Conservation (phyloP, 176 grass and related monocot species). For the Oryza meridionalis region DNA sequence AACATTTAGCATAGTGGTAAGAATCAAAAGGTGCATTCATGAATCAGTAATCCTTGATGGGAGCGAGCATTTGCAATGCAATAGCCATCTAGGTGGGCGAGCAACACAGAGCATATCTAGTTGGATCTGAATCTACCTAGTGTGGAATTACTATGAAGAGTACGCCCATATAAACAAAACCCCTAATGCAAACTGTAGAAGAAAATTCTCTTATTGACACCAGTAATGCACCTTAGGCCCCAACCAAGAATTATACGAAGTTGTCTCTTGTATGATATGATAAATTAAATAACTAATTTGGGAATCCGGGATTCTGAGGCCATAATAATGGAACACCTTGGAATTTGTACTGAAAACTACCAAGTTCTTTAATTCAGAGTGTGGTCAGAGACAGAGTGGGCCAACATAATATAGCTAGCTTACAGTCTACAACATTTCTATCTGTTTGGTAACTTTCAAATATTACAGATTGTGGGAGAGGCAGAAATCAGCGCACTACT, state of each 20-base stretch:
- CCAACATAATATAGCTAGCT: background rate
- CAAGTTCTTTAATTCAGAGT: background rate
- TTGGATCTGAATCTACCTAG: background rate
- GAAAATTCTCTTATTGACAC: background rate
- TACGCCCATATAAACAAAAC: background rate
- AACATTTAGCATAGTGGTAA: background rate
- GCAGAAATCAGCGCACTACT: background rate
- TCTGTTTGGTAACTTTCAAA: background rate
- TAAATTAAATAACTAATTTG: background rate
- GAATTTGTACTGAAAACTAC: too few relatives aligned
- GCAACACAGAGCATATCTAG: background rate
- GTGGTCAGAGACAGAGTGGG: background rate
- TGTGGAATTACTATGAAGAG: background rate
- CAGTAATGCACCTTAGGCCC: background rate
- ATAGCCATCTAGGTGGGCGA: background rate
- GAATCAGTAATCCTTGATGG: background rate
- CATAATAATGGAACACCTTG: background rate
- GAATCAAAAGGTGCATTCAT: background rate
- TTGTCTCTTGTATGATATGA: background rate
- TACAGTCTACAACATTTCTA: background rate
- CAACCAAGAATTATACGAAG: background rate
- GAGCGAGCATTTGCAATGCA: background rate
- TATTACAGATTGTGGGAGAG: background rate
- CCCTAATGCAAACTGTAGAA: background rate
- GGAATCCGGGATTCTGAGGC: background rate